Evolutionary conservation across 768 basidiomycete species (phyloP), one percentile per base, ranked within the genome.

Genomic region (Vararia minispora): DNA sequence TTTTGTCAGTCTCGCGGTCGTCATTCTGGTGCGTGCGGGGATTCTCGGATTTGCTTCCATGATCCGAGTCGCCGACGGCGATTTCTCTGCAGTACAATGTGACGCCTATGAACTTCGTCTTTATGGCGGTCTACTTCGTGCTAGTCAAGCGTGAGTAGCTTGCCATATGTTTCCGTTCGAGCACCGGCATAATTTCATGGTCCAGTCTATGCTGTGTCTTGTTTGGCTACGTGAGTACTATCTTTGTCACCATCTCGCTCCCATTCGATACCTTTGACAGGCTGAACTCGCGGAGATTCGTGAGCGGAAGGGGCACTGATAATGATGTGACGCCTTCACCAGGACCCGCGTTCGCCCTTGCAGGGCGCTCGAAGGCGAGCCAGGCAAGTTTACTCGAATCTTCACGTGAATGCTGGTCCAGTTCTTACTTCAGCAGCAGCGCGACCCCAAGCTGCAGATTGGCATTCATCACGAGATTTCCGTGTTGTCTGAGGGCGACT

Each of bases 141-240:
- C 54, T 81, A 25, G 75, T 72, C 54, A 83, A 82, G 61, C 47
- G 79, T 79, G 51, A 46, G 76, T 55, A 27, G 18, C 18, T 5
- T 32, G 25, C n/a, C 30, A n/a, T 12, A 14, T 30, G 13, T 18
- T 18, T 12, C 30, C 14, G 13, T 44, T 12, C 21, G 35, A 28
- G 26, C 33, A 37, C 33, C 43, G 33, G 31, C 21, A 33, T 23
- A n/a, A n/a, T n/a, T n/a, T n/a, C n/a, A n/a, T n/a, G n/a, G n/a
- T n/a, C n/a, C 39, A 76, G 75, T 78, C n/a, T 76, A 79, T 44
- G 72, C 68, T 0, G 69, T 74, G 35, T 79, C 77, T n/a, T 66
- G 76, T 55, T 59, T 80, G 52, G 76, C 78, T 27, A 74, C 78
- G 74, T 76, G 50, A 36, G 72, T 58, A 3, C 4, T 29, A 24